phyloP scores from a whole-genome alignment of 2,329 filamentous ascomycete genomes.

The Exophiala xenobiotica region DNA sequence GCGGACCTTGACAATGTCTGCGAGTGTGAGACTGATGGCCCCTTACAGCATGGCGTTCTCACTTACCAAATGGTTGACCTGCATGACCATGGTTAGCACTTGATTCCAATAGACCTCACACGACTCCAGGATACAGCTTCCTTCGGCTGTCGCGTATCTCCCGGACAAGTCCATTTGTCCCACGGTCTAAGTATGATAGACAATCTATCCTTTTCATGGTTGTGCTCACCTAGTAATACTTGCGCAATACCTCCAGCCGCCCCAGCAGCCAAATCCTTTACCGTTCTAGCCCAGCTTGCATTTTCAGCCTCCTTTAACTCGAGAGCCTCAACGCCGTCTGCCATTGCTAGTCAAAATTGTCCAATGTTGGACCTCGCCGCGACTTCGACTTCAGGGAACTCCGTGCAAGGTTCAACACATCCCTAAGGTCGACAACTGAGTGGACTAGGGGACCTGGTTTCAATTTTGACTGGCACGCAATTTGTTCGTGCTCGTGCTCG shows the following conservation, averaged over 20 bases:
- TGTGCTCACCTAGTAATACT: conserved; percentile 79
- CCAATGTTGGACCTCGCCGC: conserved; percentile 7
- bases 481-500: conserved; percentile 3
- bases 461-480: conserved; percentile 10
- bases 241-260: conserved; percentile 91
- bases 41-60: conserved; percentile 41
- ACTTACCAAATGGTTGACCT: conserved; percentile 67
- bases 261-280: conserved; percentile 89
- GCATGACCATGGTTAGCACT: conserved; percentile 10
- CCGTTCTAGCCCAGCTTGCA: conserved; percentile 56
- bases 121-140: background rate
- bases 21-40: conserved; percentile 8
- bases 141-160: background rate
- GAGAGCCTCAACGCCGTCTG: conserved; percentile 16
- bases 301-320: conserved; percentile 32
- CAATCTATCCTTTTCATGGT: too few species aligned
- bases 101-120: background rate
- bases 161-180: too few species aligned
- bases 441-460: background rate
- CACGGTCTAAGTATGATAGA: too few species aligned
- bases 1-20: conserved; percentile 95
- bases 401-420: background rate
- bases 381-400: background rate
- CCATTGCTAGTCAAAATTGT: conserved; percentile 13
- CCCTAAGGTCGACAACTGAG: conserved; percentile 6